A percentile compares a stretch with the other conserved stretches of the same genome.
Conservation (phyloP, 176 grass and related monocot species). For the Themeda triandra region DNA sequence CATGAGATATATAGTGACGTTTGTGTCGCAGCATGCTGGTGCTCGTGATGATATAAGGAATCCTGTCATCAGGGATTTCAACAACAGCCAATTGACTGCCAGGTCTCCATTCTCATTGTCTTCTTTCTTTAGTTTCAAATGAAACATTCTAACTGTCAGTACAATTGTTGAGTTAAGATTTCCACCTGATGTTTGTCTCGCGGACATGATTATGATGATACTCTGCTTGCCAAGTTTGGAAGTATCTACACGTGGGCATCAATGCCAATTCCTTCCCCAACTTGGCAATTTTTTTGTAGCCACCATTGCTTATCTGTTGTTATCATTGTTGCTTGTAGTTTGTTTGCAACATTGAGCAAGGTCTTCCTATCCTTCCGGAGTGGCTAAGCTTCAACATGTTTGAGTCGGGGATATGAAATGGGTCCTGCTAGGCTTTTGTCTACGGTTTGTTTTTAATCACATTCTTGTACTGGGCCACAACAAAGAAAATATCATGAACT, state of each 20-base stretch:
- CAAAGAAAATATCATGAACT: no score
- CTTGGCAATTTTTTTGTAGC: not conserved
- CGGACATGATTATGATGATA: constrained; percentile 85
- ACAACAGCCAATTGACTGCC: constrained; percentile 93
- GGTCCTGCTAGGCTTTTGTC: constrained; percentile 73
- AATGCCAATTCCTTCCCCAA: not conserved
- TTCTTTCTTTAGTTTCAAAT: constrained; percentile 14
- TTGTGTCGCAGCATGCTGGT: constrained; percentile 66
- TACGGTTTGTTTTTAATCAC: constrained; percentile 57
- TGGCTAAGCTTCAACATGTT: constrained; percentile 89
- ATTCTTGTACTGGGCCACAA: not conserved
- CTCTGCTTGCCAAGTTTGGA: constrained; percentile 83
- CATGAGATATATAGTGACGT: not conserved
- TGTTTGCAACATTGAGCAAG: constrained; percentile 83
- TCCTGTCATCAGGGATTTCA: constrained; percentile 76
- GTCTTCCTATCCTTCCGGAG: constrained; percentile 71
- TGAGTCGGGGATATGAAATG: constrained; percentile 68
- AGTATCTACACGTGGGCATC: constrained; percentile 77
- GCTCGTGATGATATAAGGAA: constrained; percentile 79
- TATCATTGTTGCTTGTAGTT: constrained; percentile 52
- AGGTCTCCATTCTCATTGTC: constrained; percentile 49
- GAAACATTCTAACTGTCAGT: constrained; percentile 11
- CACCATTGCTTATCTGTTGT: constrained; percentile 13
- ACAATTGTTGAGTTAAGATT: constrained; percentile 4
- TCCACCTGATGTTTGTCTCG: constrained; percentile 6